phyloP scores from a whole-genome alignment of 768 basidiomycete species.

The Gymnopilus junonius region DNA sequence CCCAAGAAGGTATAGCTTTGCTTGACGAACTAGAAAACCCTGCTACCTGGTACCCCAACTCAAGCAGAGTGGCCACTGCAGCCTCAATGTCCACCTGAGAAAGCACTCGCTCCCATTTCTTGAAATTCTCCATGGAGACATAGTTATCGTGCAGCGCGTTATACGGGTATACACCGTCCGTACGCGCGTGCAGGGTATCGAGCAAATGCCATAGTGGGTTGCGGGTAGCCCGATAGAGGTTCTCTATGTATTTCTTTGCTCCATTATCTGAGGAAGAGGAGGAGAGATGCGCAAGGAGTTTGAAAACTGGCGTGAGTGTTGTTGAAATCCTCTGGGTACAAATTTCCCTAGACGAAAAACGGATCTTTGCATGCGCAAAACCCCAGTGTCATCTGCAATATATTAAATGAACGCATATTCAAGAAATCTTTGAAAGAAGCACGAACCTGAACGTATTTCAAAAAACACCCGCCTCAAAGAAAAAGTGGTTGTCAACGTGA shows the following conservation, averaged over 20 bases:
- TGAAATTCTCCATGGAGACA: conserved; percentile 41
- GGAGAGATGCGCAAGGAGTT: conserved; percentile 12
- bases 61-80: conserved; percentile 30
- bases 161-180: conserved; percentile 25
- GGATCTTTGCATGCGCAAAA: conserved; percentile 12
- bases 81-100: conserved; percentile 35
- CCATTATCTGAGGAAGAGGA: conserved; percentile 21
- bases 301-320: conserved; percentile 19
- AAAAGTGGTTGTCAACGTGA: not conserved
- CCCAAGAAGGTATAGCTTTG: conserved; percentile 49
- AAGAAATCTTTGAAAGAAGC: not conserved
- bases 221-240: conserved; percentile 35
- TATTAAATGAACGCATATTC: not conserved
- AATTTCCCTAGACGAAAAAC: conserved; percentile 11
- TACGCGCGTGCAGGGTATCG: conserved; percentile 33
- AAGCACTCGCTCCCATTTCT: conserved; percentile 42
- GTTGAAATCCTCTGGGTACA: conserved; percentile 1
- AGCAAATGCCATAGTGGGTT: conserved; percentile 50
- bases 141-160: conserved; percentile 34
- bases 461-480: not conserved
- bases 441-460: conserved; percentile 3
- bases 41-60: not conserved
- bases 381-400: conserved; percentile 12
- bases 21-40: not conserved
- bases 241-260: conserved; percentile 37